A percentile compares a stretch with the other conserved stretches of the same genome.
Evolutionary conservation across 176 grass and related monocot species (phyloP).

Genomic region (Rhynchospora breviuscula): DNA sequence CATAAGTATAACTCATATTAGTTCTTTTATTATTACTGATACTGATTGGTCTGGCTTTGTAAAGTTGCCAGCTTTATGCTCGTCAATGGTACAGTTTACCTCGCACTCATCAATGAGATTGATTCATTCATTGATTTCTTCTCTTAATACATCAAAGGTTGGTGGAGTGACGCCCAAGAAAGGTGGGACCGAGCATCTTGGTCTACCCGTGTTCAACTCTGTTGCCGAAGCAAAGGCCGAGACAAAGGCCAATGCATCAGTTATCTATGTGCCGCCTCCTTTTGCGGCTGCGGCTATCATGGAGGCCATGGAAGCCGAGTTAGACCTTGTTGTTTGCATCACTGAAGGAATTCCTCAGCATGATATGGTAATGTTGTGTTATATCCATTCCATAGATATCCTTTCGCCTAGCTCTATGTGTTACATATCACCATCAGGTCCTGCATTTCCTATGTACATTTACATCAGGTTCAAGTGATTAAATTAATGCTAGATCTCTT

Average conservation of each 20-base stretch:
- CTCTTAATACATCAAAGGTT: conserved; percentile 36
- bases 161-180: conserved; percentile 98
- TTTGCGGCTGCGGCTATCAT: conserved; percentile 97
- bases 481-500: too few species aligned
- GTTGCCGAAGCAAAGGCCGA: conserved; percentile 98
- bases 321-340: conserved; percentile 95
- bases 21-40: not conserved
- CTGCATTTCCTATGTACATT: too few species aligned
- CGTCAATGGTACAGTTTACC: not conserved
- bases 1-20: too few species aligned
- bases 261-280: conserved; percentile 96
- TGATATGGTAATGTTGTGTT: conserved; percentile 56
- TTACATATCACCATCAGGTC: too few species aligned
- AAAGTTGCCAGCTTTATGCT: not conserved
- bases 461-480: too few species aligned
- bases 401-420: too few species aligned
- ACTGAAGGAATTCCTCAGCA: conserved; percentile 99
- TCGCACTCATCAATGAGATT: not conserved
- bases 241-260: conserved; percentile 96
- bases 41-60: not conserved
- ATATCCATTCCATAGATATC: too few species aligned
- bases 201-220: conserved; percentile 80
- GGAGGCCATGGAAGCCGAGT: conserved; percentile 91
- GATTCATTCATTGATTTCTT: not conserved
- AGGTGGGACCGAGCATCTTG: conserved; percentile 96